Evolutionary conservation across 768 basidiomycete genomes (phyloP), one percentile per base, ranked within the genome.

Genomic region (Zangia roseola): DNA sequence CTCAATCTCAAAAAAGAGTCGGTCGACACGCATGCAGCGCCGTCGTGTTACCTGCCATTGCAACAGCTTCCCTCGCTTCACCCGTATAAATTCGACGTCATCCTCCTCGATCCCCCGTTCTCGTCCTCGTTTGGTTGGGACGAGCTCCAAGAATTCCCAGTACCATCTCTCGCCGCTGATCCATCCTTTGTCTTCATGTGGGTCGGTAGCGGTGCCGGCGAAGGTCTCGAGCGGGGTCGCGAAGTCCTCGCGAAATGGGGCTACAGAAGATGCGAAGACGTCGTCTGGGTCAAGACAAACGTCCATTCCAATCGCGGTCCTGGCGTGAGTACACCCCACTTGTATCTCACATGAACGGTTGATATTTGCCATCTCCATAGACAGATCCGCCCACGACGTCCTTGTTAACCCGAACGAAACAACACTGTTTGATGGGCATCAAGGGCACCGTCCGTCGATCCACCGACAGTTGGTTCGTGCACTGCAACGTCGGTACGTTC

Each of bases 211-310:
- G 93, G 93, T 3, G 88, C 88, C 6, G 84, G 86, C 4, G 91
- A 91, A 41, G 97, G 94, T 0, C 75, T 99, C 24, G 97, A 99
- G 65, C 77, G 86, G 28, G 97, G 97, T 0, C 73, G 94, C 28
- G 95, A 97, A 67, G 74, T 94, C 23, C 77, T 99, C 33, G 88
- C 86, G 2, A 88, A 83, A 67, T 99, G 95, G 94, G 97, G 95
- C 4, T 95, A 93, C 63, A 74, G 93, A 36, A 71, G 97, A 43
- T 97, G 93, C 60, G 97, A 99, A 61, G 97, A 99, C 63, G 90
- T 99, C n/a, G 91, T 97, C 5, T 98, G 94, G 94, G 87, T 97
- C 47, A 93, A 92, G 72, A 94, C 92, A 39, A 99, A 97, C 64
- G 78, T 78, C 50, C 75, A 69, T 19, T 77, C 72, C 20, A 88